phyloP scores from a whole-genome alignment of 163 green algal genomes.

The Scenedesmus sp. region DNA sequence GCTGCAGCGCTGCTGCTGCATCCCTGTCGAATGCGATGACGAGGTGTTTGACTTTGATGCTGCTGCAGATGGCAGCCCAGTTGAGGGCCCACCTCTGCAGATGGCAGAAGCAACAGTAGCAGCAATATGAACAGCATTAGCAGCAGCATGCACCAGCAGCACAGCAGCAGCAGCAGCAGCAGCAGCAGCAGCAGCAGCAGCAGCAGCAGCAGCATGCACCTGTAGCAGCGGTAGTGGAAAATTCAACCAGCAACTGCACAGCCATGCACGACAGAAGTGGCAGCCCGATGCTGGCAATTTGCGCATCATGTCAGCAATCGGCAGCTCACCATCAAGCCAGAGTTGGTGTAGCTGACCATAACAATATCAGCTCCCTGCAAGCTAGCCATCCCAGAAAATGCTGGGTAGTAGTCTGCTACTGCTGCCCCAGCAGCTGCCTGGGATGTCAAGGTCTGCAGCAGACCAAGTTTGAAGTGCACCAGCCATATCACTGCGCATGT shows the following conservation, averaged over 20 bases:
- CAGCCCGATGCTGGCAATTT: not conserved
- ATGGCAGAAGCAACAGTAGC: not conserved
- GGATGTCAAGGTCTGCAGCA: not conserved
- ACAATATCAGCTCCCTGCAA: not conserved
- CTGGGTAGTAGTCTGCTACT: not conserved
- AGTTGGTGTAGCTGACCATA: not conserved
- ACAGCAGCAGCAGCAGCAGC: not conserved
- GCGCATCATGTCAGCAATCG: no score
- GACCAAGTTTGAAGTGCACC: not conserved
- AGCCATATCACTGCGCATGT: not conserved
- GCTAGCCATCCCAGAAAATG: not conserved
- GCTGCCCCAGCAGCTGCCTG: not conserved
- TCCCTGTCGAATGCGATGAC: conserved; percentile 8
- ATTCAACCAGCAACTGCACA: no score
- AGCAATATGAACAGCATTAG: not conserved
- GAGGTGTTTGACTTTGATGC: not conserved
- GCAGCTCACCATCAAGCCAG: not conserved
- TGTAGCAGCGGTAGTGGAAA: no score
- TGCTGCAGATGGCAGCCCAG: not conserved
- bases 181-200: not conserved
- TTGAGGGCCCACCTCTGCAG: conserved; percentile 16
- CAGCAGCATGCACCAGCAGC: not conserved
- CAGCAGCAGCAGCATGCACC: not conserved
- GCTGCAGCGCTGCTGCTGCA: conserved; percentile 29
- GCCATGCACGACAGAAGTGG: not conserved